Evolutionary conservation across 768 basidiomycete genomes (phyloP).

Genomic region (Strobilomyces dryophilus): DNA sequence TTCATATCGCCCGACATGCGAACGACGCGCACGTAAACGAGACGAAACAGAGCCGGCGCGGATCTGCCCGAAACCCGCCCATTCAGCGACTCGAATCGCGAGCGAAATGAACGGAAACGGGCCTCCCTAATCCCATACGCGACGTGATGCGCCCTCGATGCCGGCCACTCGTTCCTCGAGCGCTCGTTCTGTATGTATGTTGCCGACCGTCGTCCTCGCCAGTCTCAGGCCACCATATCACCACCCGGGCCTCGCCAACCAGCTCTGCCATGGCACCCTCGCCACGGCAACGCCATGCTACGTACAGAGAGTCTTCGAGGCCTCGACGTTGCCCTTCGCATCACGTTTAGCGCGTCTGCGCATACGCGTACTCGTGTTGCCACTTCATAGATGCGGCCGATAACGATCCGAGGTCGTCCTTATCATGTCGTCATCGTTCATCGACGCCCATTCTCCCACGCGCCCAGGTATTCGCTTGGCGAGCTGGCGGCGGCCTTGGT

Average conservation of each 20-base stretch:
- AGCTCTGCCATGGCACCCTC: neutral
- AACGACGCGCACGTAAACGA: slow-evolving; percentile 11
- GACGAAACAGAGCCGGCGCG: neutral
- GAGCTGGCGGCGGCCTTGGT: too few relatives aligned
- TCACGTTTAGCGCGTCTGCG: neutral
- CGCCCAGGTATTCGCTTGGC: too few relatives aligned
- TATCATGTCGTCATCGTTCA: too few relatives aligned
- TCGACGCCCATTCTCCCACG: too few relatives aligned
- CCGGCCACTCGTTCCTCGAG: neutral
- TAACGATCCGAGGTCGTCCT: neutral
- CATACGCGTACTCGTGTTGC: neutral
- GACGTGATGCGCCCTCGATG: neutral
- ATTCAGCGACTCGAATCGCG: too few relatives aligned
- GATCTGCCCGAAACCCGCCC: neutral
- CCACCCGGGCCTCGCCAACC: neutral
- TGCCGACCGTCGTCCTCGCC: neutral
- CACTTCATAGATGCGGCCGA: slow-evolving; percentile 12
- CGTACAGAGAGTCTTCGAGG: slow-evolving; percentile 2
- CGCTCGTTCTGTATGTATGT: too few relatives aligned
- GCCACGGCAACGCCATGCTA: slow-evolving; percentile 10
- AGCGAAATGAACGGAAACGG: neutral
- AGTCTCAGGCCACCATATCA: neutral
- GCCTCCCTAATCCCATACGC: slow-evolving; percentile 7
- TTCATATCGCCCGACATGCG: neutral
- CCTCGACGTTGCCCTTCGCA: slow-evolving; percentile 3